Conservation (phyloP, 371 early-diverging fungal species). For the Sporodiniella umbellata region DNA sequence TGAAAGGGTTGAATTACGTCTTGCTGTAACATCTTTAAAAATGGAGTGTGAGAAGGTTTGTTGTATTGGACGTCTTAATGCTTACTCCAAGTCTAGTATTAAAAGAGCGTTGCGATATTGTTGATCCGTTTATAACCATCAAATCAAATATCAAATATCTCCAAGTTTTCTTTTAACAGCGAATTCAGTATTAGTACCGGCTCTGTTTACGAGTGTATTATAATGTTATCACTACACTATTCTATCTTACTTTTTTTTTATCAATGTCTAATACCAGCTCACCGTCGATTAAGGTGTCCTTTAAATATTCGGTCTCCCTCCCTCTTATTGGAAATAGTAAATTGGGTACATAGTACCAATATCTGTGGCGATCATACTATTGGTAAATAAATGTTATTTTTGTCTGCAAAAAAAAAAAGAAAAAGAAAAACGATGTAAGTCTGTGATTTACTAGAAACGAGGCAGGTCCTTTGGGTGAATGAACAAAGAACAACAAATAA, state of each 20-base stretch:
- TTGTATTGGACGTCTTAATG: not conserved
- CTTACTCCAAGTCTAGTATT: slow-evolving; percentile 68
- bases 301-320: slow-evolving; percentile 56
- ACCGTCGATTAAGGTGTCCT: slow-evolving; percentile 77
- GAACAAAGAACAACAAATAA: slow-evolving; percentile 62
- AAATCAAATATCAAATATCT: slow-evolving; percentile 71
- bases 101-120: slow-evolving; percentile 57
- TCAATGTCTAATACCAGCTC: slow-evolving; percentile 66
- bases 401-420: not conserved
- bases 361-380: slow-evolving; percentile 70
- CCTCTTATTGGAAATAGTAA: slow-evolving; percentile 56
- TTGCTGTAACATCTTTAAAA: slow-evolving; percentile 56
- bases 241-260: slow-evolving; percentile 42
- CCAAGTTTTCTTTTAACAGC: slow-evolving; percentile 41
- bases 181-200: not conserved
- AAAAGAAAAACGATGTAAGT: no score
- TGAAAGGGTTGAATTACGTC: slow-evolving; percentile 62
- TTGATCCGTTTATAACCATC: slow-evolving; percentile 59
- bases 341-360: slow-evolving; percentile 63
- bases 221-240: not conserved
- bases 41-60: not conserved
- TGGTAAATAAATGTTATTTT: not conserved
- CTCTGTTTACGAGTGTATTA: not conserved
- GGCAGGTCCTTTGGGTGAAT: slow-evolving; percentile 55
- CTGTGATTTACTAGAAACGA: slow-evolving; percentile 57